These are phyloP conservation scores for Esteya vermicola DNA, from an alignment of 2,329 filamentous ascomycete genomes.

Conservation along the genomic window DNA sequence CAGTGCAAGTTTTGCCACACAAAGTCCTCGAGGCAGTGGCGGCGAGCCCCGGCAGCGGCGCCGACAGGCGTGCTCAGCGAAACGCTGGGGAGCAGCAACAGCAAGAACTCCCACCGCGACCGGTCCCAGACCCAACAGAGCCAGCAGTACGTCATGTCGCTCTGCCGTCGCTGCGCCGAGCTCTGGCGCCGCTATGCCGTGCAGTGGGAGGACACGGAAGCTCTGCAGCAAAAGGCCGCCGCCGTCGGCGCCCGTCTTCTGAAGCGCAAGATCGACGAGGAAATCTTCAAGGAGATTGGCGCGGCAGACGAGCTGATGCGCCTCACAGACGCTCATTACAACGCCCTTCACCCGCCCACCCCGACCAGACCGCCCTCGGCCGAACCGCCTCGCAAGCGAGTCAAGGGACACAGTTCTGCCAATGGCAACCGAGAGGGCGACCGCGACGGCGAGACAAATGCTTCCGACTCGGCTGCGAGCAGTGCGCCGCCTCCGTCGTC, in stretches of 20 bases:
- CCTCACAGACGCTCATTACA: slow-evolving; percentile 17
- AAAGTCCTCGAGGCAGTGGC: slow-evolving; percentile 75
- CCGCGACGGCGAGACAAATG: slow-evolving; percentile 31
- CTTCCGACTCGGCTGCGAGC: slow-evolving; percentile 34
- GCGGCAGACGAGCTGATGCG: slow-evolving; percentile 48
- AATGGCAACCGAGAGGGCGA: slow-evolving; percentile 23
- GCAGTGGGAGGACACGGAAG: slow-evolving; percentile 88
- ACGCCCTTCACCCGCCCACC: slow-evolving; percentile 13
- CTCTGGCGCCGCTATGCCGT: slow-evolving; percentile 94
- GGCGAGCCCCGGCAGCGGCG: slow-evolving; percentile 67
- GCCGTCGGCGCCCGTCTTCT: slow-evolving; percentile 67
- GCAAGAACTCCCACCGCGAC: slow-evolving; percentile 59
- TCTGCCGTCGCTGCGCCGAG: slow-evolving; percentile 82
- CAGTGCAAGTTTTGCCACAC: slow-evolving; percentile 87
- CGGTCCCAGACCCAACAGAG: slow-evolving; percentile 37
- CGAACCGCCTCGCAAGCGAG: slow-evolving; percentile 52
- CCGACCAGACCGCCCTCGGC: slow-evolving; percentile 6
- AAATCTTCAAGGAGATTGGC: slow-evolving; percentile 61
- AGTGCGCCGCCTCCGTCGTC: slow-evolving; percentile 15
- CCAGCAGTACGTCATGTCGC: slow-evolving; percentile 56
- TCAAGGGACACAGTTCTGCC: slow-evolving; percentile 31
- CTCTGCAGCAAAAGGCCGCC: slow-evolving; percentile 75
- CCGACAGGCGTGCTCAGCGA: slow-evolving; percentile 20
- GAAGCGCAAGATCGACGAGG: slow-evolving; percentile 85
- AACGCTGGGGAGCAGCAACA: slow-evolving; percentile 46